phyloP scores from a whole-genome alignment of 2,329 filamentous ascomycete genomes.

The Ascochyta clinopodiicola region DNA sequence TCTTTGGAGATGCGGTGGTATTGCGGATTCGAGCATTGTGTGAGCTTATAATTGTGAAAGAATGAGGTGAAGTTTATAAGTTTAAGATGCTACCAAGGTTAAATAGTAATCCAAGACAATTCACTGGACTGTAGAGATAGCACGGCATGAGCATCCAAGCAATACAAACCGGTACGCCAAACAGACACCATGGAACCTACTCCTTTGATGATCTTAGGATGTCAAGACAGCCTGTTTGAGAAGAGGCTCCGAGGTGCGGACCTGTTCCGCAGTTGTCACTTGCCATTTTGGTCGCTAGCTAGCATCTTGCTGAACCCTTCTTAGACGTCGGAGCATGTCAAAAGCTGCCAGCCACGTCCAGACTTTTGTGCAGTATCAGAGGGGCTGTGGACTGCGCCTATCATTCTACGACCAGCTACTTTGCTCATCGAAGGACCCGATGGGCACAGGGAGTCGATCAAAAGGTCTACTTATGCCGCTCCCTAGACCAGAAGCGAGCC shows the following conservation, averaged over 20 bases:
- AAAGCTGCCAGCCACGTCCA: too few relatives aligned
- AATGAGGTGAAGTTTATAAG: too few relatives aligned
- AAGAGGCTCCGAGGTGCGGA: not conserved
- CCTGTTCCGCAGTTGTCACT: not conserved
- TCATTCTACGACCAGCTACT: too few relatives aligned
- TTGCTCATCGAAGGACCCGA: too few relatives aligned
- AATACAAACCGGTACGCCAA: too few relatives aligned
- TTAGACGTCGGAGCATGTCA: too few relatives aligned
- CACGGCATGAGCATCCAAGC: not conserved
- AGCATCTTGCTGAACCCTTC: too few relatives aligned
- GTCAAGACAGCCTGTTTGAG: not conserved
- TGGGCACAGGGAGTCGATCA: too few relatives aligned
- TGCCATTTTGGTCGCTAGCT: not conserved
- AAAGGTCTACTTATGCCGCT: too few relatives aligned
- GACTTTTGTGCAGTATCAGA: too few relatives aligned
- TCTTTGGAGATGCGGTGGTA: conserved; percentile 28
- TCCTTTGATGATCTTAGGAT: not conserved
- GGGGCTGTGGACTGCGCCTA: too few relatives aligned
- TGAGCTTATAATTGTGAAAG: not conserved
- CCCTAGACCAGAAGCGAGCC: too few relatives aligned
- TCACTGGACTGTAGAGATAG: not conserved
- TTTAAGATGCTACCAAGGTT: not conserved
- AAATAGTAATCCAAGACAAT: not conserved
- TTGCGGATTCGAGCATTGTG: conserved; percentile 34
- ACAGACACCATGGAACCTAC: not conserved